A percentile compares a stretch with the other conserved stretches of the same genome.
These are phyloP conservation scores for Salmacisia buchloeana DNA, from an alignment of 1,284 basidiomycete species.

Conservation along the genomic window DNA sequence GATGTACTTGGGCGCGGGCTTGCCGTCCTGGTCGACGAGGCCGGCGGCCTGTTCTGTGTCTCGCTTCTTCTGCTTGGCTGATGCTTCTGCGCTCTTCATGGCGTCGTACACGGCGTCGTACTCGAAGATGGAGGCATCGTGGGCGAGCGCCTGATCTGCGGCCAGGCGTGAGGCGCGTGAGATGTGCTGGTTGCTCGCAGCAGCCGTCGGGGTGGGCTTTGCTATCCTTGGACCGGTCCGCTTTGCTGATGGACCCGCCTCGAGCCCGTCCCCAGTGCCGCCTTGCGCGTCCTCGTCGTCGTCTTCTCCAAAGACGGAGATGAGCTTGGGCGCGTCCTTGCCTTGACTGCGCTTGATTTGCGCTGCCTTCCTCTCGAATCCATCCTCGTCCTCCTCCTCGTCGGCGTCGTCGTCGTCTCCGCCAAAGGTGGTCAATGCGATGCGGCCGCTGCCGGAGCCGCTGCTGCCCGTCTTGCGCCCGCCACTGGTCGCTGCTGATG, in stretches of 20 bases:
- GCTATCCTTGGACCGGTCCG: slow-evolving; percentile 24
- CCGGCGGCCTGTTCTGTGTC: slow-evolving; percentile 59
- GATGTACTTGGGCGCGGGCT: slow-evolving; percentile 78
- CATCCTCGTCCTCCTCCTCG: not conserved
- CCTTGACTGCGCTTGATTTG: too few relatives aligned
- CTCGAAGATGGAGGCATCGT: slow-evolving; percentile 82
- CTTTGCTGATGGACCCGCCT: not conserved
- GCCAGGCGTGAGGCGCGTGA: slow-evolving; percentile 29
- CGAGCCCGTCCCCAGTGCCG: too few relatives aligned
- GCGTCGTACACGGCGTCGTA: slow-evolving; percentile 95
- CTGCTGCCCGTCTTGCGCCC: too few relatives aligned
- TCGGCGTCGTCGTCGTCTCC: too few relatives aligned
- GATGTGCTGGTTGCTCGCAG: slow-evolving; percentile 7
- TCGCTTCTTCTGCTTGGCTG: slow-evolving; percentile 55
- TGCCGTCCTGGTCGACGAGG: not conserved
- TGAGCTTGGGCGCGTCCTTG: not conserved
- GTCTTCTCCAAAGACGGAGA: not conserved
- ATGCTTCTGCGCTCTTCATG: slow-evolving; percentile 80
- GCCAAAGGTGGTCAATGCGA: too few relatives aligned
- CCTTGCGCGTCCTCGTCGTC: not conserved
- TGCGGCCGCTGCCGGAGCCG: too few relatives aligned
- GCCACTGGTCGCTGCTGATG: too few relatives aligned
- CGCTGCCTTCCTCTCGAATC: not conserved
- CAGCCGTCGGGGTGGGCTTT: not conserved
- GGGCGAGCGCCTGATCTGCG: slow-evolving; percentile 60